phyloP scores from a whole-genome alignment of 805 yeast genomes.

The Yamadazyma takamatsuzukensis region DNA sequence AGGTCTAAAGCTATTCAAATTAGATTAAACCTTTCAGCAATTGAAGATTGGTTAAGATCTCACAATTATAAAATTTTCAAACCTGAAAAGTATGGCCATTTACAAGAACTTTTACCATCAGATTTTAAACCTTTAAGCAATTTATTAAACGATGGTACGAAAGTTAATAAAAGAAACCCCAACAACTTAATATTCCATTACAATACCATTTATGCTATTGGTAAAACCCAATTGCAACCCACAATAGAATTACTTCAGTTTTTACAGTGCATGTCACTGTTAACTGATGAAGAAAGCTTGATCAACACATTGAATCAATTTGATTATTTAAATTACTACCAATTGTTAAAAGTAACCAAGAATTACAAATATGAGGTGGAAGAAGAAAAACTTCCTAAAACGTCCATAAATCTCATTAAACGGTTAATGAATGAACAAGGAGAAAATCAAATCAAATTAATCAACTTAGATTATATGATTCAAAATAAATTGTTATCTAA shows the following conservation, averaged over 20 bases:
- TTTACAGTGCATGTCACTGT: conserved; percentile 79
- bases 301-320: conserved; percentile 51
- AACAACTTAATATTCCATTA: conserved; percentile 57
- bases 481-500: conserved; percentile 37
- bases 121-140: conserved; percentile 17
- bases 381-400: conserved; percentile 61
- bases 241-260: conserved; percentile 80
- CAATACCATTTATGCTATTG: conserved; percentile 59
- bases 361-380: conserved; percentile 81
- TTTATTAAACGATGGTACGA: conserved; percentile 19
- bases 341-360: conserved; percentile 65
- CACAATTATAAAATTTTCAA: conserved; percentile 48
- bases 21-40: conserved; percentile 74
- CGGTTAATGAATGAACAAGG: conserved; percentile 35
- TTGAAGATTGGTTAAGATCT: conserved; percentile 91
- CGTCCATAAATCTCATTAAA: conserved; percentile 25
- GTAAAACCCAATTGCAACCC: conserved; percentile 66
- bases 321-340: conserved; percentile 60
- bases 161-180: conserved; percentile 29
- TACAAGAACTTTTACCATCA: conserved; percentile 10
- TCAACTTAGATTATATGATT: conserved; percentile 35
- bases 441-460: conserved; percentile 26
- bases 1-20: conserved; percentile 88
- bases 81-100: conserved; percentile 31
- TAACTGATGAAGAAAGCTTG: conserved; percentile 62